Percentiles rank a stretch among this genome's conserved stretches.
phyloP scores from a whole-genome alignment of 495 filamentous ascomycete species.

The Aspergillus panamensis region DNA sequence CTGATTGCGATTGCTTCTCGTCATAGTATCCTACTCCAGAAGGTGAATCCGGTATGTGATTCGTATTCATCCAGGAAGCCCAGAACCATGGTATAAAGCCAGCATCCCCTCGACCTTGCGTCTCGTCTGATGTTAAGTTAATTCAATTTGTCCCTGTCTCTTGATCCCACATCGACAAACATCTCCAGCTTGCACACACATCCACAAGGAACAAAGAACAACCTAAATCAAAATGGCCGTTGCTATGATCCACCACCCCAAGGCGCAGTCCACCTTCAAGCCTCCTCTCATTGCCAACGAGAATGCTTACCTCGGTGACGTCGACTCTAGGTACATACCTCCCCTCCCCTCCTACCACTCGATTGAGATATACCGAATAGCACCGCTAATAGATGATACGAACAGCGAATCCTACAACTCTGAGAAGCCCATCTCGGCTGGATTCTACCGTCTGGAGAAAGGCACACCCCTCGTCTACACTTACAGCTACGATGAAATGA shows the following conservation, averaged over 20 bases:
- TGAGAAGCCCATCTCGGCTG: conserved; percentile 61
- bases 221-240: conserved; percentile 30
- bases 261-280: conserved; percentile 63
- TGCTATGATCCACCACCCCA: conserved; percentile 49
- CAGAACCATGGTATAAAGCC: background rate
- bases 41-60: conserved; percentile 17
- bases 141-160: too few species aligned
- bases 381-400: conserved; percentile 2
- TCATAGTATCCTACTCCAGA: conserved; percentile 19
- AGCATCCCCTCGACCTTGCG: background rate
- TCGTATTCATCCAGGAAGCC: background rate
- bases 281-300: conserved; percentile 70
- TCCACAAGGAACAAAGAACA: background rate
- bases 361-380: background rate
- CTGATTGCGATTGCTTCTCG: background rate
- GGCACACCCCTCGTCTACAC: conserved; percentile 70
- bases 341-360: background rate
- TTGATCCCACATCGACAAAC: background rate
- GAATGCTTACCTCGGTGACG: conserved; percentile 69
- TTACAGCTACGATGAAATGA: conserved; percentile 77
- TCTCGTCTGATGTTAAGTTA: background rate
- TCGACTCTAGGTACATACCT: conserved; percentile 51
- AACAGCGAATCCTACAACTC: conserved; percentile 53
- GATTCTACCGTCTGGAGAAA: conserved; percentile 72
- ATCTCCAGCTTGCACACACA: background rate